These are phyloP conservation scores for Gymnopus androsaceus DNA, from an alignment of 1,284 basidiomycete genomes.

Conservation along the genomic window DNA sequence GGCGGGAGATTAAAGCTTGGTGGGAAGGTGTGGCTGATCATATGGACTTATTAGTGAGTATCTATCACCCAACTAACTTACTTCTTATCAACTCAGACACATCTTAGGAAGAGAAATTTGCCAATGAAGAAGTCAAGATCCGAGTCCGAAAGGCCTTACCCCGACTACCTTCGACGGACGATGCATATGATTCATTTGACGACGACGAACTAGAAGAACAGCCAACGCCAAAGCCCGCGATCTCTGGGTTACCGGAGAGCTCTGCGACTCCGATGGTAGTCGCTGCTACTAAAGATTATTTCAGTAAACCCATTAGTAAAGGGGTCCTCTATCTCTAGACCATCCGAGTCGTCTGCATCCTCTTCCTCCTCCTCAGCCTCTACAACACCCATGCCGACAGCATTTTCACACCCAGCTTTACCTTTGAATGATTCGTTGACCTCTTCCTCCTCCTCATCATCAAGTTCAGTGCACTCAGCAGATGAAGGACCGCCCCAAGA, in stretches of 20 bases:
- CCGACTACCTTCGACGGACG: constrained; percentile 56
- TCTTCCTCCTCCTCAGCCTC: constrained; percentile 1
- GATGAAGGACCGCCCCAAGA: constrained; percentile 27
- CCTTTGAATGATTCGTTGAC: background rate
- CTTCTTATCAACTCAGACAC: background rate
- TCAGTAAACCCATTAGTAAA: background rate
- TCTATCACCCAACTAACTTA: background rate
- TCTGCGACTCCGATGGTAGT: background rate
- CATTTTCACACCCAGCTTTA: background rate
- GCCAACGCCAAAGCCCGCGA: constrained; percentile 16
- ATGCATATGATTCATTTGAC: constrained; percentile 42
- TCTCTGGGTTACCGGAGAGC: constrained; percentile 1
- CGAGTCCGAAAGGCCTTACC: constrained; percentile 50
- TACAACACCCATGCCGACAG: background rate
- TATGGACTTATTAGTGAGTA: constrained; percentile 59
- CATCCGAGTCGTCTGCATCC: constrained; percentile 4
- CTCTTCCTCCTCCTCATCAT: background rate
- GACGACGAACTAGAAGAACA: constrained; percentile 22
- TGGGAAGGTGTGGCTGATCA: constrained; percentile 64
- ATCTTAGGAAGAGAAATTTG: constrained; percentile 46
- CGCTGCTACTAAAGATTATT: background rate
- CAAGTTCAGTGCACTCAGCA: constrained; percentile 14
- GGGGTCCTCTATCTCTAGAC: background rate
- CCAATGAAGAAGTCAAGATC: constrained; percentile 26
- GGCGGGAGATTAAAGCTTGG: constrained; percentile 63